phyloP scores from a whole-genome alignment of 345 rosid species.

The Kernera saxatilis region DNA sequence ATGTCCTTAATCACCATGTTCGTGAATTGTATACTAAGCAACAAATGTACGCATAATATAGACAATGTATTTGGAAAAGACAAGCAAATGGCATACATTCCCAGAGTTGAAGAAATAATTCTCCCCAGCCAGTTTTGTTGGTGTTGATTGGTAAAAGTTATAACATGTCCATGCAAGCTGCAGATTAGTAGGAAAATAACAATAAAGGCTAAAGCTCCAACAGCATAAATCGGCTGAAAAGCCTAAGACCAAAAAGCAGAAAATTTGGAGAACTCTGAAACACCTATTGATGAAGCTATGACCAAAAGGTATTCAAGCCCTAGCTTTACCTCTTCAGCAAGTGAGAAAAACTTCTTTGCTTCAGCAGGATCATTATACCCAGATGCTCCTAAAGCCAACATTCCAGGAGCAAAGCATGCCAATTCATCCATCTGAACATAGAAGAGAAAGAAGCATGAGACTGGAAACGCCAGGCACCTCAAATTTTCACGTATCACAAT shows the following conservation, averaged over 20 bases:
- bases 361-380: slow-evolving; percentile 67
- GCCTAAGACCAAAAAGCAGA: neutral
- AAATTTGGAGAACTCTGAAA: neutral
- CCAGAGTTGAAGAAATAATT: slow-evolving; percentile 82
- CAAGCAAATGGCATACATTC: slow-evolving; percentile 29
- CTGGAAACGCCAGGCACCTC: neutral
- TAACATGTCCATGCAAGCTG: slow-evolving; percentile 99
- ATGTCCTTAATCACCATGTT: slow-evolving; percentile 61
- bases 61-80: neutral
- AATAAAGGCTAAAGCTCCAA: neutral
- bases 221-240: neutral
- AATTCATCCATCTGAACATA: slow-evolving; percentile 93
- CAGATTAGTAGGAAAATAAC: slow-evolving; percentile 3
- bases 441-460: neutral
- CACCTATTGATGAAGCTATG: slow-evolving; percentile 1
- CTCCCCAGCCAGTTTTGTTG: slow-evolving; percentile 96
- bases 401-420: slow-evolving; percentile 99
- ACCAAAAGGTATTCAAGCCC: slow-evolving; percentile 3
- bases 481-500: neutral
- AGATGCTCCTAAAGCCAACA: slow-evolving; percentile 90
- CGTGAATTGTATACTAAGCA: neutral
- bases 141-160: slow-evolving; percentile 84
- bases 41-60: neutral
- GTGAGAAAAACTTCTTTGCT: slow-evolving; percentile 57
- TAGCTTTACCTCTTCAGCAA: slow-evolving; percentile 82